Base-by-base conservation (phyloP, 306 rosid species). In the Calophaca sinica region DNA sequence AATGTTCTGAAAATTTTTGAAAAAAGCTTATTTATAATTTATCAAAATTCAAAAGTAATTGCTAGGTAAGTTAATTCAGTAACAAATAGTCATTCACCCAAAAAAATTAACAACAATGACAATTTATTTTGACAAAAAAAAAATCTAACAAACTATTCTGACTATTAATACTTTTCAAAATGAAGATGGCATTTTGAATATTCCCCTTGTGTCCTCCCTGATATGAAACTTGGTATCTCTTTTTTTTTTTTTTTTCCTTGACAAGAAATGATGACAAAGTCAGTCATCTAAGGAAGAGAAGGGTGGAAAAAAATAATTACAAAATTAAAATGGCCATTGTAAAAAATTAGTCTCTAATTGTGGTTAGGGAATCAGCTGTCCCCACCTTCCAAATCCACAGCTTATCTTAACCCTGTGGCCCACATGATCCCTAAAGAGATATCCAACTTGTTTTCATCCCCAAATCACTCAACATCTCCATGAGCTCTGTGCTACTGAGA, bases 331-430 rank as follows among this genome's bases (percentile, higher is more conserved):
- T 29, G 14, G 12, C 0, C 13, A 44, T 11, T 29, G 66, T 15
- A 49, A 33, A 42, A 50, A 66, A 41, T 55, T 15, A 81, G 35
- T 55, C 12, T 45, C 26, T 67, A 75, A 68, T 69, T 88, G 91
- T 88, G 91, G 93, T 85, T 88, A 78, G 91, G 91, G 89, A 84
- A 80, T 85, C 78, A 82, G 14, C 80, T 80, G 88, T 62, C 88
- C 91, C 89, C 85, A 85, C 86, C 83, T 61, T 84, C 89, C 68
- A 65, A 79, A 79, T 42, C 79, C 84, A 61, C 28, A 36, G 29
- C 87, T 80, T 78, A 78, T 59, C 84, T 67, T 58, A 80, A 68
- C 59, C 10, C 60, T 45, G 55, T 49, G 85, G 74, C 75, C 82
- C 82, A 84, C 74, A 81, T 14, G 73, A 86, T 81, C 81, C 81